phyloP scores from a whole-genome alignment of 2,329 filamentous ascomycete genomes.

The Akanthomyces lecanii region DNA sequence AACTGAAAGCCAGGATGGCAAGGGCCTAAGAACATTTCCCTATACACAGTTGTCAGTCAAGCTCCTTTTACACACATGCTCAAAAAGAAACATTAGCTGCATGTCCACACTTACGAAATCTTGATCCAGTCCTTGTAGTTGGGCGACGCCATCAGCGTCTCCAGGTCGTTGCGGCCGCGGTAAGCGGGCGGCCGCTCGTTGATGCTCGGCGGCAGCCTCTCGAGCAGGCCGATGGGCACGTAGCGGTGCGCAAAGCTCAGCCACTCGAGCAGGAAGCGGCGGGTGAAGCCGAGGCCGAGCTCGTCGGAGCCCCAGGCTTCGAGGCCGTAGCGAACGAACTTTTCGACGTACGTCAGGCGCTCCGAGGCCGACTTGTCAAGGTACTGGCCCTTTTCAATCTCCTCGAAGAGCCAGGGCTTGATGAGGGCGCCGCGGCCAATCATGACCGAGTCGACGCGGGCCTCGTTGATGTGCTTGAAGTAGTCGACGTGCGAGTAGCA shows the following conservation, averaged over 20 bases:
- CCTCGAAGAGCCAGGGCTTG: slow-evolving; percentile 98
- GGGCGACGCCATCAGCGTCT: slow-evolving; percentile 84
- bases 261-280: slow-evolving; percentile 92
- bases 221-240: slow-evolving; percentile 82
- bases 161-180: slow-evolving; percentile 79
- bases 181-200: slow-evolving; percentile 87
- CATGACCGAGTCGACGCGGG: slow-evolving; percentile 91
- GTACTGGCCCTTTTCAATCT: slow-evolving; percentile 88
- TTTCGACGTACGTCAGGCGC: slow-evolving; percentile 79
- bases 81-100: neutral
- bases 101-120: slow-evolving; percentile 66
- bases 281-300: slow-evolving; percentile 83
- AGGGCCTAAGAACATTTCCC: slow-evolving; percentile 96
- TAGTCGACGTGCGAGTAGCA: slow-evolving; percentile 93
- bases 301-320: slow-evolving; percentile 97
- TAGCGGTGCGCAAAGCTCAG: slow-evolving; percentile 91
- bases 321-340: slow-evolving; percentile 84
- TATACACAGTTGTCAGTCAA: slow-evolving; percentile 34
- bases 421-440: slow-evolving; percentile 91
- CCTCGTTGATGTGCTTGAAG: slow-evolving; percentile 68
- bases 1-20: slow-evolving; percentile 89
- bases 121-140: slow-evolving; percentile 99
- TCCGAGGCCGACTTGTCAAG: slow-evolving; percentile 91
- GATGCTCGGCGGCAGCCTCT: slow-evolving; percentile 80
- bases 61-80: too few relatives aligned